These are phyloP conservation scores for Cerioporus squamosus DNA, from an alignment of 1,284 basidiomycete genomes.

Conservation along the genomic window DNA sequence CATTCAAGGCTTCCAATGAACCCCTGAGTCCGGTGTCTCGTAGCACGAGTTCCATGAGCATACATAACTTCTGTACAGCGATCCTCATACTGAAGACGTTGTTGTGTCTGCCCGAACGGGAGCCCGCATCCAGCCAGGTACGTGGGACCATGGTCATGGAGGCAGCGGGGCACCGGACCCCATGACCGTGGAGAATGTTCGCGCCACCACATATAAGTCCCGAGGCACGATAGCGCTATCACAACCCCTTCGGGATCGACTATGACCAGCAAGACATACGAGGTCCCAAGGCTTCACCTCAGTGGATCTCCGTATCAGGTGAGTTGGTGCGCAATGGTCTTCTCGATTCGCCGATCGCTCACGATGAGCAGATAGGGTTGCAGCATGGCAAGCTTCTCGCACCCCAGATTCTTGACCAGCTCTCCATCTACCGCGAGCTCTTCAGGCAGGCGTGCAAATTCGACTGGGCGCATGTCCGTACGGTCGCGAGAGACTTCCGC, in stretches of 20 bases:
- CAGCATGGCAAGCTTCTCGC: slow-evolving; percentile 35
- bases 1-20: slow-evolving; percentile 18
- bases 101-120: too few species aligned
- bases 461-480: slow-evolving; percentile 36
- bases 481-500: slow-evolving; percentile 32
- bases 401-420: slow-evolving; percentile 35
- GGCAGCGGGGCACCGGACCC: background rate
- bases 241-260: background rate
- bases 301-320: slow-evolving; percentile 12
- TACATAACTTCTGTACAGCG: too few species aligned
- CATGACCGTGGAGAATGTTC: slow-evolving; percentile 5
- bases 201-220: too few species aligned
- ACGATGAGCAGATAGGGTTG: slow-evolving; percentile 33
- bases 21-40: background rate
- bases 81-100: too few species aligned
- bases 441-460: slow-evolving; percentile 37
- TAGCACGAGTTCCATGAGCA: too few species aligned
- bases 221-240: background rate
- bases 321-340: background rate
- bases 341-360: background rate
- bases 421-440: slow-evolving; percentile 36
- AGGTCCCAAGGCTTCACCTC: slow-evolving; percentile 1
- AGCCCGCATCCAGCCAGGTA: background rate
- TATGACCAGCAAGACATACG: slow-evolving; percentile 4
- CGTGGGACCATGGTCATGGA: background rate